Conservation (phyloP, 139 green algal species). For the Micractinium sp. region DNA sequence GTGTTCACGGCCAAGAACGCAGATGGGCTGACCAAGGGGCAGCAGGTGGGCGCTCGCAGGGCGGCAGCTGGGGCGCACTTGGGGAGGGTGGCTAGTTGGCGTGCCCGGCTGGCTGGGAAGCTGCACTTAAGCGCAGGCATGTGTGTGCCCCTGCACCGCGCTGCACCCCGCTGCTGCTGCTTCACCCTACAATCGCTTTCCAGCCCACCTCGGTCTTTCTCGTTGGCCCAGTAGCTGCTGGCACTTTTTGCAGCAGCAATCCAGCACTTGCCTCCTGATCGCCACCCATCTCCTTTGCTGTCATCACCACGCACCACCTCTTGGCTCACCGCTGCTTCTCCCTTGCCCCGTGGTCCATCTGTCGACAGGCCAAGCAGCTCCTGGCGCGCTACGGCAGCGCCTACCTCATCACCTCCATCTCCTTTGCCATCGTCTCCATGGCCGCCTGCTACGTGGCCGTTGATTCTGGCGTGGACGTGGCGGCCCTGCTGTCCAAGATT, state of each 20-base stretch:
- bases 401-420: slow-evolving; percentile 97
- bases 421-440: slow-evolving; percentile 96
- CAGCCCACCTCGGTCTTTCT: no score
- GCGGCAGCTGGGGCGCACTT: no score
- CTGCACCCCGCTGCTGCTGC: no score
- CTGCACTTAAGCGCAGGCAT: no score
- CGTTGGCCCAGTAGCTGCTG: no score
- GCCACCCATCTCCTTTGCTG: not conserved
- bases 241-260: no score
- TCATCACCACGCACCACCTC: slow-evolving; percentile 35
- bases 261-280: no score
- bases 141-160: no score
- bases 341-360: not conserved
- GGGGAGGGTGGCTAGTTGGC: no score
- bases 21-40: slow-evolving; percentile 39
- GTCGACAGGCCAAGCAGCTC: slow-evolving; percentile 87
- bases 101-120: no score
- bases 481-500: slow-evolving; percentile 73
- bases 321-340: not conserved
- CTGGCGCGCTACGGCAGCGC: slow-evolving; percentile 93
- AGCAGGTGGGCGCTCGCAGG: slow-evolving; percentile 19
- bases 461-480: slow-evolving; percentile 87
- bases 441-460: slow-evolving; percentile 91
- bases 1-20: slow-evolving; percentile 77
- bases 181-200: no score